Evolutionary conservation across 2,329 filamentous ascomycete genomes (phyloP), one percentile per base, ranked within the genome.

Genomic region (Xylariomycetidae sp.): DNA sequence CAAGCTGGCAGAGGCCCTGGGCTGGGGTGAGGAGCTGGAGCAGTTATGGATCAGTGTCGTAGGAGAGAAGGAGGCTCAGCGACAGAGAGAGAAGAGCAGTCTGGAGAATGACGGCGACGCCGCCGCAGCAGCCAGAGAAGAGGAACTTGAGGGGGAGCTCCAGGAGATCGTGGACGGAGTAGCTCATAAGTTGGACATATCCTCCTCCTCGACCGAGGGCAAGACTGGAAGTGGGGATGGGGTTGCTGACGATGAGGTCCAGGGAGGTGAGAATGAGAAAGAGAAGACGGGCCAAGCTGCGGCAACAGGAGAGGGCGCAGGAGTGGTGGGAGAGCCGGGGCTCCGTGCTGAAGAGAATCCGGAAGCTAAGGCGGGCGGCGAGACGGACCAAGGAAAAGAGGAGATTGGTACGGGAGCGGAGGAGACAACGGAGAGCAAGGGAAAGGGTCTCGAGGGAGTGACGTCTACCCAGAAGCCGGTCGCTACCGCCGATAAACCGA

Each of bases 11-110:
- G 71, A 82, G 43, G 80, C 81, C 17, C 71, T 94, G 27, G 90
- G 88, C 1, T 98, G 92, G 92, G 61, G 74, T 7, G 78, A 87
- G 2, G 90, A 97, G 53, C 67, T 98, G 12, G 87, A 96, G 54
- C 59, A 56, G 3, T 49, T 86, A 33, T 97, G 88, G 88, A 69
- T 77, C 15, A 61, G 64, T 28, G 73, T 82, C 1, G 82, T 85
- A 6, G 77, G 84, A 4, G 65, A 80, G 16, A 64, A 74, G 41
- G 69, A 78, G 49, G 72, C 73, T 15, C 66, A 64, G 46, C 69
- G 63, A 39, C 72, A 74, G 50, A 46, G 66, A 38, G 61, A 51
- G 25, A 52, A 23, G 11, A n/a, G n/a, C 10, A 28, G 27, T 13
- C 19, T 27, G 16, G 27, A 25, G 30, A 18, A 31, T n/a, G n/a